phyloP scores from a whole-genome alignment of 495 filamentous ascomycete species.

The Penicillium ucsense region DNA sequence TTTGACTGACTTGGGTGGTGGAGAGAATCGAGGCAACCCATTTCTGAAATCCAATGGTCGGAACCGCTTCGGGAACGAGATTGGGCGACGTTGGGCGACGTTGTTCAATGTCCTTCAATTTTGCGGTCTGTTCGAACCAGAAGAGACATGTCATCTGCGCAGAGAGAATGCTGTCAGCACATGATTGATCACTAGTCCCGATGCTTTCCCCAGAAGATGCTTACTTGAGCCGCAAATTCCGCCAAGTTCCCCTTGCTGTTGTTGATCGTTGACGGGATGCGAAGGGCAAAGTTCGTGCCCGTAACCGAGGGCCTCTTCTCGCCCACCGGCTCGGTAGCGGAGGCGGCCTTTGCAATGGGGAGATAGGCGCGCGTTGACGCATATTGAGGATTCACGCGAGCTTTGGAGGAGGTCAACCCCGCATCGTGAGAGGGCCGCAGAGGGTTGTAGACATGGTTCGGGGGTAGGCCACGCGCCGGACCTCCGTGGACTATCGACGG shows the following conservation, averaged over 20 bases:
- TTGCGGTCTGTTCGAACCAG: constrained; percentile 90
- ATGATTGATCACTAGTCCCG: too few relatives aligned
- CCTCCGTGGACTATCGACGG: constrained; percentile 26
- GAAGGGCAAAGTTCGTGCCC: constrained; percentile 51
- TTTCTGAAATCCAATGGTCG: constrained; percentile 72
- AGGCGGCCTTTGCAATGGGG: constrained; percentile 15
- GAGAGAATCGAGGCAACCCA: constrained; percentile 87
- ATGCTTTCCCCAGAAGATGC: constrained; percentile 6
- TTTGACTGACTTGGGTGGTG: constrained; percentile 94
- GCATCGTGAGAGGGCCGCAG: constrained; percentile 19
- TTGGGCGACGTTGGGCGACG: constrained; percentile 37
- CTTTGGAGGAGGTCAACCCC: constrained; percentile 15
- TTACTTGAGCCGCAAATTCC: constrained; percentile 74
- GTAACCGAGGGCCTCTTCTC: constrained; percentile 28
- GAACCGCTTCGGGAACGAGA: constrained; percentile 64
- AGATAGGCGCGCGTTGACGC: constrained; percentile 6
- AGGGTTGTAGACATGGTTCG: constrained; percentile 17
- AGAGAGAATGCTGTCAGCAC: too few relatives aligned
- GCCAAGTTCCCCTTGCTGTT: constrained; percentile 61
- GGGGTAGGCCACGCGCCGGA: constrained; percentile 19
- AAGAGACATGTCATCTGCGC: constrained; percentile 86
- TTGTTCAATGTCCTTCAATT: constrained; percentile 63
- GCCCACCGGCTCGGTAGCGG: constrained; percentile 10
- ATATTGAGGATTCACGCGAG: constrained; percentile 15
- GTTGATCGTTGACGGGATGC: constrained; percentile 66